Percentiles rank a stretch among this genome's conserved stretches.
These are phyloP conservation scores for Cladosporium sp. DNA, from an alignment of 2,329 filamentous ascomycete species.

Conservation along the genomic window DNA sequence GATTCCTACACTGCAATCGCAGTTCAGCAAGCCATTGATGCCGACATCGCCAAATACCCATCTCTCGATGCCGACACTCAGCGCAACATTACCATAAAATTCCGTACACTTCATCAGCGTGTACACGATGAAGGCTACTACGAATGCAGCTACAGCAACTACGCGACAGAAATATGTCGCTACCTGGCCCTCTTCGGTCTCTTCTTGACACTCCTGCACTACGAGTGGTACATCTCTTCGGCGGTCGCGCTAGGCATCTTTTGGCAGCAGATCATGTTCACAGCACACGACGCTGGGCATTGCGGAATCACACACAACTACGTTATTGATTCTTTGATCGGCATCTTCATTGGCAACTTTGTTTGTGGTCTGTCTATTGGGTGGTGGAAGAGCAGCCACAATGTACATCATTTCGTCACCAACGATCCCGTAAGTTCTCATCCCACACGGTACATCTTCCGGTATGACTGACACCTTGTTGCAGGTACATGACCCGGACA, in stretches of 20 bases:
- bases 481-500: conserved; percentile 43
- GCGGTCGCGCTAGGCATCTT: conserved; percentile 62
- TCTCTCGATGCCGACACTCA: conserved; percentile 58
- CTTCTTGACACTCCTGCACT: conserved; percentile 50
- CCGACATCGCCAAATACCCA: conserved; percentile 47
- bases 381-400: conserved; percentile 69
- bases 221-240: conserved; percentile 59
- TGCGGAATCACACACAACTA: conserved; percentile 63
- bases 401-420: conserved; percentile 67
- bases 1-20: conserved; percentile 36
- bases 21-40: conserved; percentile 40
- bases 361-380: conserved; percentile 67
- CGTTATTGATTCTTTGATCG: conserved; percentile 59
- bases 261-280: conserved; percentile 70
- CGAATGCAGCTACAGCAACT: conserved; percentile 58
- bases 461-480: conserved; percentile 20
- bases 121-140: conserved; percentile 61
- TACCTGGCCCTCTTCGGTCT: conserved; percentile 53
- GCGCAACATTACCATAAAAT: conserved; percentile 56
- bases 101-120: conserved; percentile 56
- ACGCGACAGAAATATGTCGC: conserved; percentile 59
- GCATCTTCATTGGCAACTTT: conserved; percentile 64
- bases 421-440: conserved; percentile 53
- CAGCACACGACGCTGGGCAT: conserved; percentile 65
- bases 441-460: no score